Percentiles rank a stretch among this genome's conserved stretches.
Conservation (phyloP, 179 eudicot genomes). For the Beta lomatogona region DNA sequence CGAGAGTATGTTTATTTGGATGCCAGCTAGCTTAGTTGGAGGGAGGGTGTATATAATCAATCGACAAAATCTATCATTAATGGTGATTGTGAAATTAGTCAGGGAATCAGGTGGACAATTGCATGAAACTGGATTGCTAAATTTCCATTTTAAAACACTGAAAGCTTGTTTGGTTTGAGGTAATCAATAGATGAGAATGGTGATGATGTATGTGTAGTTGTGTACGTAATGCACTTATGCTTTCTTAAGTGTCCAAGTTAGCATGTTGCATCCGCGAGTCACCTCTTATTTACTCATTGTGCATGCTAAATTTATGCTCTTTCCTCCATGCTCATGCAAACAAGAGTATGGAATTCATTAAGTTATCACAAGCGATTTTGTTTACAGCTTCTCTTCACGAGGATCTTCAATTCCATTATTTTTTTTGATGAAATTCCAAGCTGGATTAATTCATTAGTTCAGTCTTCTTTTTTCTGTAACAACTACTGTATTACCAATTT, state of each 20-base stretch:
- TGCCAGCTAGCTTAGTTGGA: neutral
- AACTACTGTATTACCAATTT: neutral
- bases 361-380: neutral
- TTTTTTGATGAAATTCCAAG: neutral
- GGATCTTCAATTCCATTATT: neutral
- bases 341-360: neutral
- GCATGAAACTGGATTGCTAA: constrained; percentile 4
- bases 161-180: neutral
- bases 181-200: neutral
- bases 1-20: neutral
- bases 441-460: no score
- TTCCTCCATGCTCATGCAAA: neutral
- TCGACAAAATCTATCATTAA: neutral
- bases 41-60: neutral
- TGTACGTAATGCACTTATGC: neutral
- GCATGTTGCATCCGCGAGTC: neutral
- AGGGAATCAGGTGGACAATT: neutral
- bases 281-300: neutral
- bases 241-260: neutral
- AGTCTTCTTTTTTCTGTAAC: no score
- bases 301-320: neutral
- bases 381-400: neutral
- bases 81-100: neutral
- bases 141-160: neutral
- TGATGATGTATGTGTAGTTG: neutral